phyloP scores from a whole-genome alignment of 2,329 filamentous ascomycete genomes.

The Myriosclerotinia scirpicola region DNA sequence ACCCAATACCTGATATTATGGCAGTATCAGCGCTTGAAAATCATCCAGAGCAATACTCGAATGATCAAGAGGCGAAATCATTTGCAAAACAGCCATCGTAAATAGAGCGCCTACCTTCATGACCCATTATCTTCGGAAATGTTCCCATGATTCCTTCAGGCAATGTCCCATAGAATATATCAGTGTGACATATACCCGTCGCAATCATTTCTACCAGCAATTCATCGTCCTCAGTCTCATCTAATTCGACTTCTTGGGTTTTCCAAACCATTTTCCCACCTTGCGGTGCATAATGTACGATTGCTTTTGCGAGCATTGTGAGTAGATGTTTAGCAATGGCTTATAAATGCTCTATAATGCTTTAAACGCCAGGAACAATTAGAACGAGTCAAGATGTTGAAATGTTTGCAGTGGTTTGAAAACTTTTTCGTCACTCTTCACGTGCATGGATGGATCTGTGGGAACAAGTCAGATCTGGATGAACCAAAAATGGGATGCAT shows the following conservation, averaged over 20 bases:
- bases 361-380: neutral
- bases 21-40: no score
- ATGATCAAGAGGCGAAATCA: no score
- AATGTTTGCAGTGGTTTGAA: neutral
- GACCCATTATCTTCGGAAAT: slow-evolving; percentile 23
- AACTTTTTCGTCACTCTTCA: neutral
- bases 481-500: neutral
- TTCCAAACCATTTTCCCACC: neutral
- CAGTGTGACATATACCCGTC: slow-evolving; percentile 22
- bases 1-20: slow-evolving; percentile 11
- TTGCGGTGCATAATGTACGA: slow-evolving; percentile 6
- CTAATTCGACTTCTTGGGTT: neutral
- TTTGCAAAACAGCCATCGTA: neutral
- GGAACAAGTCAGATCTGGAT: neutral
- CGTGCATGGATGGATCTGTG: neutral
- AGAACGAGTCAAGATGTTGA: neutral
- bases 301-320: slow-evolving; percentile 7
- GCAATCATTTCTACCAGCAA: slow-evolving; percentile 22
- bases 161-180: neutral
- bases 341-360: neutral
- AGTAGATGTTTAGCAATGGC: neutral
- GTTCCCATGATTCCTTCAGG: neutral
- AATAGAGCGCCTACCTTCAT: slow-evolving; percentile 21
- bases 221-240: slow-evolving; percentile 11
- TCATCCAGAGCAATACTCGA: no score